Evolutionary conservation across 192 early-diverging fungal species (phyloP), one percentile per base, ranked within the genome.

Genomic region (Entomortierella chlamydospora): DNA sequence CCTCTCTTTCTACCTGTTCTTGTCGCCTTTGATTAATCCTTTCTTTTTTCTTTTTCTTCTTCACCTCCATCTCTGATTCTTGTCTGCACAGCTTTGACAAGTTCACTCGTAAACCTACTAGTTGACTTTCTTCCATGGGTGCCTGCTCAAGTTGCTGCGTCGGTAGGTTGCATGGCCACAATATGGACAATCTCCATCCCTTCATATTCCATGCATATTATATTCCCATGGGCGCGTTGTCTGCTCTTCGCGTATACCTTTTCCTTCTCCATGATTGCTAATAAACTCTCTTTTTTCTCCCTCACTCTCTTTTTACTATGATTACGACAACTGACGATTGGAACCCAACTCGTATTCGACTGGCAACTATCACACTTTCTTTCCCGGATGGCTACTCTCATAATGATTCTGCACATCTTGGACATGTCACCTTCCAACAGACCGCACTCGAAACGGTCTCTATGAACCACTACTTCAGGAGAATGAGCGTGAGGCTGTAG

Each of bases 381-480:
- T 10, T 18, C n/a, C 17, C 45, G 18, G 37, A n/a, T 23, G 33
- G 11, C 11, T 54, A 33, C 1, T 57, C 2, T 20, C 18, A 33
- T 18, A 9, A 28, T 62, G 29, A 28, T 53, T 41, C 30, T 41
- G 34, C 26, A 55, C 13, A n/a, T 15, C 11, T 23, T 50, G n/a
- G 26, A 29, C 49, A 22, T 22, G 23, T 13, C 59, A 12, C 31
- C 34, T 53, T 33, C 29, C 26, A 34, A 61, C 33, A 87, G 85
- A 87, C 69, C 77, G 82, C 20, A 83, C 62, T 70, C 68, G 83
- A 54, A 76, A 64, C 37, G 86, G 83, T 63, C 74, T 88, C 22
- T 91, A 91, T 78, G 90, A 90, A 58, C 86, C 90, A 20, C 63
- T 90, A 37, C 82, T 91, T 31, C 89, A 89, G 70, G 90, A 91